Base-by-base conservation (phyloP, 257 asterid species). In the Petunia secreta region DNA sequence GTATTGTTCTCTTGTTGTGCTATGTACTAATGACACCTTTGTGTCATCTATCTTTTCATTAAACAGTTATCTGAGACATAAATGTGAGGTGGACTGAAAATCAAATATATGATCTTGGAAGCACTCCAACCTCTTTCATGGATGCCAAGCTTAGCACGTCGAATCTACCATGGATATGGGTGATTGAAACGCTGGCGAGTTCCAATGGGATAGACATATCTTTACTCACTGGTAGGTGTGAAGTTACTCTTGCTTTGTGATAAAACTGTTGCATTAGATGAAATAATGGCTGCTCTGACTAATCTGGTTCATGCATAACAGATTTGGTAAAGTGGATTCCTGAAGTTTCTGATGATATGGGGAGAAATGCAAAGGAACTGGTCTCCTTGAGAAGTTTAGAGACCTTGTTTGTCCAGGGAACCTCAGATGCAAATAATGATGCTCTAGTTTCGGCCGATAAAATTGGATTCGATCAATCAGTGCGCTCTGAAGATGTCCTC, bases 301-400 rank as follows among this genome's bases (percentile, higher is more conserved):
- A 66, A 69, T 75, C 53, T 78, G 81, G 14, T n/a, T 57, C 50
- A 40, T 80, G 78, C 80, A 53, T 63, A 75, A 9, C 84, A 92
- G 97, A 84, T 75, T 78, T 90, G 86, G 85, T 89, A 80, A 83
- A 83, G 88, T 80, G 34, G 75, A 79, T 84, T 9, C 89, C 89
- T 14, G 86, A 88, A 57, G 36, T 82, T 80, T 80, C 88, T 37
- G 86, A 81, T 75, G 89, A 88, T 68, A 13, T 86, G 44, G 89
- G 88, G 59, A 87, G 64, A 75, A 81, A 85, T 85, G 91, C 89
- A n/a, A 88, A 91, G 75, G 97, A 90, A 81, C 10, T 86, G 50
- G 82, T 89, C 66, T 86, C 89, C 41, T 79, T 90, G 82, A 88
- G 88, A 84, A 80, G 90, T 69, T 80, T 92, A 63, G 93, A 90